Evolutionary conservation across 306 rosid species (phyloP).

Genomic region (Vigna radiata): DNA sequence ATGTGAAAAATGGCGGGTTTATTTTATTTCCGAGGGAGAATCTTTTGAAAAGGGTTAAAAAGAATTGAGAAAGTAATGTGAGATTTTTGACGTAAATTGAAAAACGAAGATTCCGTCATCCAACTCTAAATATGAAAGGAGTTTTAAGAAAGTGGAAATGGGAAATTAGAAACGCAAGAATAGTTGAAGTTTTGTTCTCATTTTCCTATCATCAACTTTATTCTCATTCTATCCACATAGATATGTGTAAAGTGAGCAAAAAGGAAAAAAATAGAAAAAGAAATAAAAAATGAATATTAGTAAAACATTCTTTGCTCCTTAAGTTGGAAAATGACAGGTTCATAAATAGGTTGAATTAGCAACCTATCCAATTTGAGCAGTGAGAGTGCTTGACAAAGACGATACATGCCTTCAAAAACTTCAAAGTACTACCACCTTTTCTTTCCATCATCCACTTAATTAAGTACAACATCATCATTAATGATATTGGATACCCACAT

Average conservation of each 20-base stretch:
- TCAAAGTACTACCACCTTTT: constrained; percentile 9
- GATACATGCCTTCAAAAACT: not conserved
- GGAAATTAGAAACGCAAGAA: not conserved
- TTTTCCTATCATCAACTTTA: not conserved
- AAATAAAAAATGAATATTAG: constrained; percentile 18
- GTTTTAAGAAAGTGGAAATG: not conserved
- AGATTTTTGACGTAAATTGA: not conserved
- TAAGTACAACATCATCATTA: not conserved
- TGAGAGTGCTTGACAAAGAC: constrained; percentile 28
- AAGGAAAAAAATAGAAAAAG: not conserved
- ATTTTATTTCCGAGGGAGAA: not conserved
- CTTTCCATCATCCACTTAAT: not conserved
- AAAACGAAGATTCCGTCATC: not conserved
- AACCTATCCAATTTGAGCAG: constrained; percentile 21
- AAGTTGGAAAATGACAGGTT: constrained; percentile 25
- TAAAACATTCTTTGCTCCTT: constrained; percentile 30
- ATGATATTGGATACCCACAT: constrained; percentile 3
- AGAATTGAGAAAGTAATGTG: not conserved
- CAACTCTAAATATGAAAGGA: not conserved
- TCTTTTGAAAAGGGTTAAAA: not conserved
- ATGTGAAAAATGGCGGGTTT: not conserved
- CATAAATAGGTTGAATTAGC: constrained; percentile 23
- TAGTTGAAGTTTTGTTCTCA: not conserved
- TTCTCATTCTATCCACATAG: not conserved
- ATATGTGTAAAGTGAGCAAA: not conserved